A percentile compares a stretch with the other conserved stretches of the same genome.
These are phyloP conservation scores for Kurtzmaniella cleridarum DNA, from an alignment of 805 yeast species.

Conservation along the genomic window DNA sequence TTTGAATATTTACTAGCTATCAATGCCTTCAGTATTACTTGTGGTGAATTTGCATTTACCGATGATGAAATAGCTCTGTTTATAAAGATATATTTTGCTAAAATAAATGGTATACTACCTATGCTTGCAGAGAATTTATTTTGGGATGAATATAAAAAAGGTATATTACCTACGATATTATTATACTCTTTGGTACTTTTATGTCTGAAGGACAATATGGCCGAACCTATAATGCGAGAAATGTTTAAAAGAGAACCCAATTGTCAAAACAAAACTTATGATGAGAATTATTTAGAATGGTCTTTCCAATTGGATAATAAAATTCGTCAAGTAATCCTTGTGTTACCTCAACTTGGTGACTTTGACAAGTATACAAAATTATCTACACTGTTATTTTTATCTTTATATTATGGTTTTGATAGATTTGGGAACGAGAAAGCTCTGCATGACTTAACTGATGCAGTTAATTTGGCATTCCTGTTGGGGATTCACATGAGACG, in stretches of 20 bases:
- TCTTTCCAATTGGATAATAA: conserved; percentile 23
- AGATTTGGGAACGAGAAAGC: conserved; percentile 24
- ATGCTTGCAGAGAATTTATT: conserved; percentile 21
- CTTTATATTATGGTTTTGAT: conserved; percentile 21
- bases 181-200: conserved; percentile 23
- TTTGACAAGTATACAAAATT: conserved; percentile 19
- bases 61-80: conserved; percentile 15
- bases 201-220: conserved; percentile 21
- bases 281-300: conserved; percentile 9
- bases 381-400: conserved; percentile 13
- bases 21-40: conserved; percentile 26
- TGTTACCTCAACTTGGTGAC: conserved; percentile 28
- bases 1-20: conserved; percentile 17
- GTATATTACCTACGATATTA: conserved; percentile 15
- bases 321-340: conserved; percentile 25
- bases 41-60: conserved; percentile 16
- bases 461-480: conserved; percentile 21
- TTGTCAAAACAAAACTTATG: conserved; percentile 1
- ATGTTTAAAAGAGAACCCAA: conserved; percentile 13
- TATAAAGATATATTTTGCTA: conserved; percentile 23
- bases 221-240: conserved; percentile 18
- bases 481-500: conserved; percentile 24
- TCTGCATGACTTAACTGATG: conserved; percentile 24
- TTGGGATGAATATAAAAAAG: conserved; percentile 20
- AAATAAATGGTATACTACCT: conserved; percentile 30